Conservation (phyloP, 306 rosid genomes). For the Pterocarpus santalinus region DNA sequence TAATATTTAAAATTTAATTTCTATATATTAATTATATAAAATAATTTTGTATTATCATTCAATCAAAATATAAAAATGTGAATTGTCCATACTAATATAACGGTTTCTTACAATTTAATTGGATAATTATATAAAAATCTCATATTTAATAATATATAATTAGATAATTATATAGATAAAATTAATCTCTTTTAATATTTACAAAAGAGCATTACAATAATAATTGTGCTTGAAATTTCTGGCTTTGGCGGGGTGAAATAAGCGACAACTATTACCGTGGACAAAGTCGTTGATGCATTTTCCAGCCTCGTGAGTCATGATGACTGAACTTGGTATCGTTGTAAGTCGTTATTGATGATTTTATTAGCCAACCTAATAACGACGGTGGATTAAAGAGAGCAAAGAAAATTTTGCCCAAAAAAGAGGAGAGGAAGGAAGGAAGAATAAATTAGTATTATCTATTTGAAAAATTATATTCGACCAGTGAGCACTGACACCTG, state of each 20-base stretch:
- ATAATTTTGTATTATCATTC: no score
- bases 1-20: no score
- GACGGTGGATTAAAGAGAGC: background rate
- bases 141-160: no score
- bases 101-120: no score
- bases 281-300: conserved; percentile 5
- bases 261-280: background rate
- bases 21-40: no score
- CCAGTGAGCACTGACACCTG: background rate
- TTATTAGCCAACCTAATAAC: background rate
- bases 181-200: no score
- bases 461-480: background rate
- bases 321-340: background rate
- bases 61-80: no score
- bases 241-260: background rate
- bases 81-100: no score
- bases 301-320: conserved; percentile 25
- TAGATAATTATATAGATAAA: no score
- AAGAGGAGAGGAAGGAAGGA: background rate
- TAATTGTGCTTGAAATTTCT: background rate
- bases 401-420: background rate
- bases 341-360: background rate
- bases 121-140: no score
- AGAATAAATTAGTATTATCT: background rate
- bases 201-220: no score